Conservation (phyloP, 805 yeast genomes). For the Metahyphopichia silvanorum region DNA sequence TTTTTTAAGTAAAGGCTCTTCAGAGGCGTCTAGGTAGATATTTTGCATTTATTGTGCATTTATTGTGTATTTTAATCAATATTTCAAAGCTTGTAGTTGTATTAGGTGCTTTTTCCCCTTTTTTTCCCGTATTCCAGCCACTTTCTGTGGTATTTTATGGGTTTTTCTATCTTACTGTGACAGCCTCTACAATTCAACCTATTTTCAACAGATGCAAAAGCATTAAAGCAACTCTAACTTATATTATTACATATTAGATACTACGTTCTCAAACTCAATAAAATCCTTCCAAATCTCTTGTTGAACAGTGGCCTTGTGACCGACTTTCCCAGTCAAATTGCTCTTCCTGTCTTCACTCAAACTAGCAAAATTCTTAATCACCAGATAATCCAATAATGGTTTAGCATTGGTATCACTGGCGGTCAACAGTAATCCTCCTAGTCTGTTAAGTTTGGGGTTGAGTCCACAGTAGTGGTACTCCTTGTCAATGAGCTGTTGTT, state of each 20-base stretch:
- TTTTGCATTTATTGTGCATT: too few species aligned
- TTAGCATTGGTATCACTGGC: constrained; percentile 43
- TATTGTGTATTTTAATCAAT: too few species aligned
- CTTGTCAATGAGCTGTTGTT: constrained; percentile 82
- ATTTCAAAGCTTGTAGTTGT: too few species aligned
- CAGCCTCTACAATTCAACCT: too few species aligned
- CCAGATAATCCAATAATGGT: constrained; percentile 63
- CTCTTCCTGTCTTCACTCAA: constrained; percentile 57
- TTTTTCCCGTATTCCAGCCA: too few species aligned
- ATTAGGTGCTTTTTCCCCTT: too few species aligned
- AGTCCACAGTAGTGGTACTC: constrained; percentile 72
- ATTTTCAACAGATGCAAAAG: too few species aligned
- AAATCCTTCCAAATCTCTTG: constrained; percentile 69
- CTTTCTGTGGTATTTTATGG: too few species aligned
- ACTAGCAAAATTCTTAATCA: constrained; percentile 50
- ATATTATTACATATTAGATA: constrained; percentile 22
- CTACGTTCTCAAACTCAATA: constrained; percentile 48
- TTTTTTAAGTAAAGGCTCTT: too few species aligned
- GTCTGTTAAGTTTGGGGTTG: constrained; percentile 70
- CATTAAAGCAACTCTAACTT: too few species aligned
- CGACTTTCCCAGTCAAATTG: constrained; percentile 51
- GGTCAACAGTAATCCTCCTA: constrained; percentile 38
- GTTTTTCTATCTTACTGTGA: too few species aligned
- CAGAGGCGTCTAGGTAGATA: too few species aligned
- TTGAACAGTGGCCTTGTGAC: constrained; percentile 48